Evolutionary conservation across 164 flowering plant species (phyloP).

Genomic region (Aristolochia fimbriata): DNA sequence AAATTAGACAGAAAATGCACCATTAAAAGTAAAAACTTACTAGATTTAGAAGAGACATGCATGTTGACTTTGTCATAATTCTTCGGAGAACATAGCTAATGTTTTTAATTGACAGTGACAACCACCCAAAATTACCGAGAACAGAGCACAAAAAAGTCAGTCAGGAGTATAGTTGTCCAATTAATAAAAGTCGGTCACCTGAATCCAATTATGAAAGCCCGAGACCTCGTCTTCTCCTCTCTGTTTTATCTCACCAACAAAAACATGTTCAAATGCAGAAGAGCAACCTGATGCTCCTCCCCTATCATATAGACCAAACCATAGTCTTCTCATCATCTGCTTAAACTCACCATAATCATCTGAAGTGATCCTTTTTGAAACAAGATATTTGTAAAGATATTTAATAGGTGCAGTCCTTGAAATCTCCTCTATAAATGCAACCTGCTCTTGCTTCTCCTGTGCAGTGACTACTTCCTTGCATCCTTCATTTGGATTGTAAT

Average conservation of each 20-base stretch:
- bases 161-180: not conserved
- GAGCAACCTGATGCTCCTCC: constrained; percentile 75
- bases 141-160: too few species aligned
- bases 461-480: constrained; percentile 63
- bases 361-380: constrained; percentile 40
- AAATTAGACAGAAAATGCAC: too few species aligned
- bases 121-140: too few species aligned
- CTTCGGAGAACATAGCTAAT: too few species aligned
- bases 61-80: too few species aligned
- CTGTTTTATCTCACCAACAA: constrained; percentile 92
- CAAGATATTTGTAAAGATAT: constrained; percentile 77
- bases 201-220: constrained; percentile 98
- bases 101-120: too few species aligned
- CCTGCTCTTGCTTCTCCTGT: constrained; percentile 82
- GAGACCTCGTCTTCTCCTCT: constrained; percentile 65
- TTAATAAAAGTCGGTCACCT: constrained; percentile 25
- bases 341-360: constrained; percentile 53
- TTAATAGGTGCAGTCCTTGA: constrained; percentile 88
- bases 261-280: constrained; percentile 96
- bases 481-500: constrained; percentile 82
- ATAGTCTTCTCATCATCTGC: constrained; percentile 47
- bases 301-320: constrained; percentile 87
- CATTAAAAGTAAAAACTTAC: too few species aligned
- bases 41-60: too few species aligned
- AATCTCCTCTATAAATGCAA: constrained; percentile 88